phyloP scores from a whole-genome alignment of 345 rosid genomes.

The Microcos paniculata region DNA sequence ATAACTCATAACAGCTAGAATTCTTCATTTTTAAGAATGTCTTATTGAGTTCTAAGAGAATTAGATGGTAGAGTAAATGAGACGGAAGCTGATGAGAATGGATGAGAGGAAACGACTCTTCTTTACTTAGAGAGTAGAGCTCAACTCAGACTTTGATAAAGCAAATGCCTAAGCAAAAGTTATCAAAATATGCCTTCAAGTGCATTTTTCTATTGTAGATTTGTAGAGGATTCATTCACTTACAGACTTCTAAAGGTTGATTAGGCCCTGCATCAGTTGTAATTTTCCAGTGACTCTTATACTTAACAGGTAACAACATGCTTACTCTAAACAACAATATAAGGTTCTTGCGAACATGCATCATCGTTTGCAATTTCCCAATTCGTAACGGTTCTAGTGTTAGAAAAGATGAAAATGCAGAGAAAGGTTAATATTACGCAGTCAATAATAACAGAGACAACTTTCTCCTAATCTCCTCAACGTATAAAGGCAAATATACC shows the following conservation, averaged over 20 bases:
- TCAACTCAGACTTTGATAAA: not conserved
- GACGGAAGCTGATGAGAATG: not conserved
- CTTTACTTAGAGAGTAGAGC: not conserved
- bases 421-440: not conserved
- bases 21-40: not conserved
- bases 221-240: not conserved
- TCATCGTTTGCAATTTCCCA: not conserved
- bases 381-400: not conserved
- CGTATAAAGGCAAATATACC: constrained; percentile 39
- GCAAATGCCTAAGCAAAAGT: not conserved
- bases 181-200: not conserved
- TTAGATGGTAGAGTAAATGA: not conserved
- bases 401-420: constrained; percentile 5
- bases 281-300: not conserved
- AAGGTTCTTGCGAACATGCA: not conserved
- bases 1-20: not conserved
- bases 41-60: not conserved
- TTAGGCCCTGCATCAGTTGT: not conserved
- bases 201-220: not conserved
- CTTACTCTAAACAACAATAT: not conserved
- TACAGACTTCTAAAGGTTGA: not conserved
- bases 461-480: not conserved
- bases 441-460: not conserved
- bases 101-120: not conserved
- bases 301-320: not conserved